A percentile compares a stretch with the other conserved stretches of the same genome.
Evolutionary conservation across 805 yeast species (phyloP).

Genomic region (Schwanniomyces sp.): DNA sequence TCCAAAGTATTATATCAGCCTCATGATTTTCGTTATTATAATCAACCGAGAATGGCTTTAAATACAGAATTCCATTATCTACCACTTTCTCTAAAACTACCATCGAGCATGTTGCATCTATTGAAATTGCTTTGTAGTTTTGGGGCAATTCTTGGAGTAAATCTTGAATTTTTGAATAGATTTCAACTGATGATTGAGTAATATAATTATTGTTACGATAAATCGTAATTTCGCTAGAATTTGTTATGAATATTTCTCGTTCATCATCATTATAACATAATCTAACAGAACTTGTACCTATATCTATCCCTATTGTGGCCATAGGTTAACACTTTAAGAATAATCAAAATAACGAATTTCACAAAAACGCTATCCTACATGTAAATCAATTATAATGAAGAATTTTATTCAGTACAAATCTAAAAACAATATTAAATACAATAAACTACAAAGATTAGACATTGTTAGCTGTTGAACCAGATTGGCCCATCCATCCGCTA

Average conservation of each 20-base stretch:
- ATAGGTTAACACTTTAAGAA: neutral
- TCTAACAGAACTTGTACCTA: conserved; percentile 53
- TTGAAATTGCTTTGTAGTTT: conserved; percentile 8
- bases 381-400: too few relatives aligned
- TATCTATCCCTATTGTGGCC: conserved; percentile 43
- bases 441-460: neutral
- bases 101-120: conserved; percentile 62
- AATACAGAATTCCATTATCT: conserved; percentile 15
- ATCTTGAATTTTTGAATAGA: conserved; percentile 27
- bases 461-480: conserved; percentile 49
- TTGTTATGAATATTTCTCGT: conserved; percentile 11
- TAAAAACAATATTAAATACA: neutral
- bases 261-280: conserved; percentile 25
- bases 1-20: conserved; percentile 56
- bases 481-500: conserved; percentile 50
- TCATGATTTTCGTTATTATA: conserved; percentile 10
- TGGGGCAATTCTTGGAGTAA: conserved; percentile 14
- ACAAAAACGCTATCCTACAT: neutral
- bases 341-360: too few relatives aligned
- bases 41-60: conserved; percentile 31
- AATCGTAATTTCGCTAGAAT: conserved; percentile 16
- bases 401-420: neutral
- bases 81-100: conserved; percentile 38
- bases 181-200: conserved; percentile 45
- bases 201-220: conserved; percentile 14